These are phyloP conservation scores for Trichoderma koningii DNA, from an alignment of 2,329 filamentous ascomycete genomes.

Conservation along the genomic window DNA sequence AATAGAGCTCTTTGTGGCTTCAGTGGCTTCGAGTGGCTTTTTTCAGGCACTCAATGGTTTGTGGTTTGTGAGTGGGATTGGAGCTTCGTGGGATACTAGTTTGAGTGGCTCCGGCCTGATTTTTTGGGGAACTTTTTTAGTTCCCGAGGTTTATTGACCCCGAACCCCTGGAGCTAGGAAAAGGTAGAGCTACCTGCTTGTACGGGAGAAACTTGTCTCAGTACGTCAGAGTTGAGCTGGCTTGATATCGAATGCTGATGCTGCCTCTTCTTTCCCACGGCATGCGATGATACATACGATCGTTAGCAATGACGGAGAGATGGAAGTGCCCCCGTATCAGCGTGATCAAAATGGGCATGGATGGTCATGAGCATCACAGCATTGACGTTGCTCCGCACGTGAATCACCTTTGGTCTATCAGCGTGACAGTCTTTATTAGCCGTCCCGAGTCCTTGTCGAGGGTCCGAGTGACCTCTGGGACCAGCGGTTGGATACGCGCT, in stretches of 20 bases:
- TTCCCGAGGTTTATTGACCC: conserved; percentile 14
- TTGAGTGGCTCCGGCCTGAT: neutral
- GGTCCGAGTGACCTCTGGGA: conserved; percentile 11
- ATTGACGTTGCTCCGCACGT: conserved; percentile 21
- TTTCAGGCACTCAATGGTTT: too few species aligned
- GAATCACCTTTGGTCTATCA: conserved; percentile 1
- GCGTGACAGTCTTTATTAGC: conserved; percentile 18
- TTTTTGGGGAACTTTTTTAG: conserved; percentile 12
- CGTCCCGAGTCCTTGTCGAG: neutral
- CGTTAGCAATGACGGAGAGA: too few species aligned
- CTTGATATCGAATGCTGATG: neutral
- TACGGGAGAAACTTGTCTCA: neutral
- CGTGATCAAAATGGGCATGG: neutral
- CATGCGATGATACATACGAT: too few species aligned
- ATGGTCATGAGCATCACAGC: conserved; percentile 18
- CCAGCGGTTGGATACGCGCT: neutral
- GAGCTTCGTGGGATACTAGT: neutral
- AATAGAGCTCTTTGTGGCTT: neutral
- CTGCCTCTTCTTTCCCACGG: neutral
- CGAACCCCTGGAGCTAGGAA: conserved; percentile 26
- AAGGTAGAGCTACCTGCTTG: neutral
- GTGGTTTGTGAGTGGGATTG: too few species aligned
- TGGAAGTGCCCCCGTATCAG: neutral
- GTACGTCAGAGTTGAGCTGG: neutral
- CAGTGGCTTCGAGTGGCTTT: neutral